These are phyloP conservation scores for Friedmanniomyces simplex DNA, from an alignment of 495 filamentous ascomycete genomes.

Conservation along the genomic window DNA sequence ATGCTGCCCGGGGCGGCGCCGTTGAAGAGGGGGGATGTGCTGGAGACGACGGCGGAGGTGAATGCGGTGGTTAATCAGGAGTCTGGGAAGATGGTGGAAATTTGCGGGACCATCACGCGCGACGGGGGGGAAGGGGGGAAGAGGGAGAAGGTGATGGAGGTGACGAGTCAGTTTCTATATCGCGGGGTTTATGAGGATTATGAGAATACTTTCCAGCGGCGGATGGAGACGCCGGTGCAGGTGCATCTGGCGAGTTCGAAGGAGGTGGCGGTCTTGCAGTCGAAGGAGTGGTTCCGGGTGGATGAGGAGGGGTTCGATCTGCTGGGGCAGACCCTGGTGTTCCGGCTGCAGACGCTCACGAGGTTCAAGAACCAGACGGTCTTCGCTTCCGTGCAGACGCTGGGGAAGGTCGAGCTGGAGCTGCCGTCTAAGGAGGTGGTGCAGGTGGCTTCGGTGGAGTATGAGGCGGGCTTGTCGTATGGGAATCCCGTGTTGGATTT, in stretches of 20 bases:
- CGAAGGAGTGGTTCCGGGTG: conserved; percentile 93
- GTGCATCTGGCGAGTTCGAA: conserved; percentile 74
- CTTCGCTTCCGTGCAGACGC: conserved; percentile 85
- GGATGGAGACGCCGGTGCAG: conserved; percentile 91
- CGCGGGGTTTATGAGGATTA: conserved; percentile 85
- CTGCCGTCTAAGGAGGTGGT: conserved; percentile 96
- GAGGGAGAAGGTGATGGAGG: conserved; percentile 89
- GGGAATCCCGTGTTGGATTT: conserved; percentile 97
- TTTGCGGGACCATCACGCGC: conserved; percentile 90
- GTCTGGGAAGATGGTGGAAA: conserved; percentile 98
- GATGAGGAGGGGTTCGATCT: conserved; percentile 73
- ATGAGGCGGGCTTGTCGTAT: conserved; percentile 77
- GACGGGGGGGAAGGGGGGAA: no score
- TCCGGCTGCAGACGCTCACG: conserved; percentile 84
- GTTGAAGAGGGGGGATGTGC: conserved; percentile 82
- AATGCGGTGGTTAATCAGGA: conserved; percentile 97
- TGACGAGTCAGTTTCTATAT: conserved; percentile 96
- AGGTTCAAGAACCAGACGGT: conserved; percentile 91
- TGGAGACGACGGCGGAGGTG: conserved; percentile 89
- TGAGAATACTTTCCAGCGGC: conserved; percentile 97
- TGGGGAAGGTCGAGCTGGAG: conserved; percentile 86
- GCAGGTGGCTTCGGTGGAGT: conserved; percentile 89
- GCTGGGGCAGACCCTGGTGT: conserved; percentile 83
- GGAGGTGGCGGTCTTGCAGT: conserved; percentile 85
- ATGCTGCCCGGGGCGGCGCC: conserved; percentile 96